phyloP scores from a whole-genome alignment of 441 rosid species.

The Bruguiera hainesii region DNA sequence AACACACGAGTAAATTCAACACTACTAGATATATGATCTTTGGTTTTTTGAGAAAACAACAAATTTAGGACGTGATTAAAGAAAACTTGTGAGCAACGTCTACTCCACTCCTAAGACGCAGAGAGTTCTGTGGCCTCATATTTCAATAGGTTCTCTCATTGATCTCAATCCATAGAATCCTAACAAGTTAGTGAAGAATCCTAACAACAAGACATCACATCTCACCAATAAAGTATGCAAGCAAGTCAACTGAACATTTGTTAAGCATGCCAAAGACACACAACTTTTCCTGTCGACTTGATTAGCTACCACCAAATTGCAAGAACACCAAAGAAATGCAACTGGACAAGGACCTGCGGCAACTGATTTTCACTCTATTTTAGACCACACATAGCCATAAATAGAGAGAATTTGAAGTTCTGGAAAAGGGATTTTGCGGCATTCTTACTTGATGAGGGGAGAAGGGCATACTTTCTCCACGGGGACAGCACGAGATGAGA shows the following conservation, averaged over 20 bases:
- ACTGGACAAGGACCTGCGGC: not conserved
- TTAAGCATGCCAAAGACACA: not conserved
- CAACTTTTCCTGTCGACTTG: not conserved
- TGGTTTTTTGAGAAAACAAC: constrained; percentile 3
- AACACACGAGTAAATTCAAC: constrained; percentile 4
- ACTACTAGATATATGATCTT: not conserved
- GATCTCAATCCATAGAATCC: not conserved
- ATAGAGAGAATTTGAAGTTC: not conserved
- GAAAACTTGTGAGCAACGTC: constrained; percentile 4
- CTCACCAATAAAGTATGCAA: not conserved
- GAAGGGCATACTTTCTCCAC: constrained; percentile 51
- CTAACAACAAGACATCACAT: not conserved
- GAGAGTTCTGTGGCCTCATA: not conserved
- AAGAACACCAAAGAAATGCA: not conserved
- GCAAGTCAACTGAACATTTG: not conserved
- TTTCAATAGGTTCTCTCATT: not conserved
- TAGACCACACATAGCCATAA: constrained; percentile 3
- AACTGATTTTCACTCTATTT: not conserved
- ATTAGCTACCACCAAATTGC: not conserved
- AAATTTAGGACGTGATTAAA: not conserved
- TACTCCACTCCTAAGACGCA: not conserved
- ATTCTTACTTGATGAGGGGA: constrained; percentile 52
- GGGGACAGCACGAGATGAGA: constrained; percentile 37
- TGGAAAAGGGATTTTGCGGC: not conserved
- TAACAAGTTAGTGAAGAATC: not conserved